Conservation (phyloP, 108 stramenopile species). For the Seminavis robusta region DNA sequence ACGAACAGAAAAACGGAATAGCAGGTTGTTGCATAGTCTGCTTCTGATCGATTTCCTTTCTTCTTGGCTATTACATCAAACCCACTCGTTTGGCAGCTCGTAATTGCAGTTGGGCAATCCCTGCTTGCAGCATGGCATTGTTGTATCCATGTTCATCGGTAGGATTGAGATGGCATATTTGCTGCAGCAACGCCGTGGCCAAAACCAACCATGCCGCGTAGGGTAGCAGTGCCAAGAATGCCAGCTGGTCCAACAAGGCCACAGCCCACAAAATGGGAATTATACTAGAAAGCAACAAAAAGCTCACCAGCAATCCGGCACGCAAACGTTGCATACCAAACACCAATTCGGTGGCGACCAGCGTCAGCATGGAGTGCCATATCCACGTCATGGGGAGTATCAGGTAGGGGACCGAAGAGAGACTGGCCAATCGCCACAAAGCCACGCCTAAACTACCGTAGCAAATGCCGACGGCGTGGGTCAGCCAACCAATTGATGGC, state of each 20-base stretch:
- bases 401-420: too few species aligned
- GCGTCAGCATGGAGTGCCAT: too few species aligned
- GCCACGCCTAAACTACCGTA: too few species aligned
- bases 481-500: too few species aligned
- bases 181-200: constrained; percentile 45
- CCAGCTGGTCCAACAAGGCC: constrained; percentile 19
- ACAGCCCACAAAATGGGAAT: constrained; percentile 26
- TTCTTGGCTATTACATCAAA: too few species aligned
- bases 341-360: too few species aligned
- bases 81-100: constrained; percentile 34
- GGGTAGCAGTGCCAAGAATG: constrained; percentile 46
- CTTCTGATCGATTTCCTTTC: too few species aligned
- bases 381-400: too few species aligned
- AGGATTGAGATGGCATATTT: constrained; percentile 53
- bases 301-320: constrained; percentile 31
- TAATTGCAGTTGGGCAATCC: constrained; percentile 34
- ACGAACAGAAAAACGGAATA: too few species aligned
- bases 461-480: too few species aligned
- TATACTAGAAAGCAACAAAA: constrained; percentile 27
- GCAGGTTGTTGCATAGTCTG: too few species aligned
- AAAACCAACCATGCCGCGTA: constrained; percentile 53
- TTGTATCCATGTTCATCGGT: constrained; percentile 37
- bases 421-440: too few species aligned
- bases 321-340: constrained; percentile 54
- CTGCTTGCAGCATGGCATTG: constrained; percentile 53